These are phyloP conservation scores for Erodium texanum DNA, from an alignment of 441 rosid genomes.

Conservation along the genomic window DNA sequence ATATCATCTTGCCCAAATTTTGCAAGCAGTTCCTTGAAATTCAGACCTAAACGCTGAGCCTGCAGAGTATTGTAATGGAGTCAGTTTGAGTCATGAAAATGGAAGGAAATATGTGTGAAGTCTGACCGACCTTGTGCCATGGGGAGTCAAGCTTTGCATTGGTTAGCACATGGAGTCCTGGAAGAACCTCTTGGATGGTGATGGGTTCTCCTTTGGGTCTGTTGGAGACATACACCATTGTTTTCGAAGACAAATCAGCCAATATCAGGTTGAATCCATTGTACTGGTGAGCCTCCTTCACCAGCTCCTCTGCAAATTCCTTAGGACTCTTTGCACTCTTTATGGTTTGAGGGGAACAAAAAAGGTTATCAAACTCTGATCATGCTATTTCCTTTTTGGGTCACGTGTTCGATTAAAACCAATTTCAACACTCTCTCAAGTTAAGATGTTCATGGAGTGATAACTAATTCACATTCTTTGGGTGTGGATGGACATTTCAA, in stretches of 20 bases:
- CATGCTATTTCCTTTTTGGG: neutral
- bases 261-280: constrained; percentile 63
- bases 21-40: constrained; percentile 34
- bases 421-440: too few relatives aligned
- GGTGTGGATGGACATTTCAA: too few relatives aligned
- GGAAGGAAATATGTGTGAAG: neutral
- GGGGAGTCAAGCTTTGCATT: constrained; percentile 61
- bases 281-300: constrained; percentile 37
- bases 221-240: constrained; percentile 59
- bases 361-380: neutral
- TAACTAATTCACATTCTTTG: too few relatives aligned
- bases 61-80: constrained; percentile 13
- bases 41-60: constrained; percentile 37
- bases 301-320: constrained; percentile 48
- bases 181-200: constrained; percentile 42
- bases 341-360: neutral
- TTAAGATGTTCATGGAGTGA: too few relatives aligned
- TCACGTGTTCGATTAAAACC: neutral
- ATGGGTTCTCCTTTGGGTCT: constrained; percentile 46
- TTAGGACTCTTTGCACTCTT: constrained; percentile 47
- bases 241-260: constrained; percentile 40
- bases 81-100: neutral
- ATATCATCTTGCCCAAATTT: constrained; percentile 33
- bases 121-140: constrained; percentile 59
- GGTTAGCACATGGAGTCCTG: constrained; percentile 63